These are phyloP conservation scores for Tulasnella sp. DNA, from an alignment of 768 basidiomycete genomes.

Conservation along the genomic window DNA sequence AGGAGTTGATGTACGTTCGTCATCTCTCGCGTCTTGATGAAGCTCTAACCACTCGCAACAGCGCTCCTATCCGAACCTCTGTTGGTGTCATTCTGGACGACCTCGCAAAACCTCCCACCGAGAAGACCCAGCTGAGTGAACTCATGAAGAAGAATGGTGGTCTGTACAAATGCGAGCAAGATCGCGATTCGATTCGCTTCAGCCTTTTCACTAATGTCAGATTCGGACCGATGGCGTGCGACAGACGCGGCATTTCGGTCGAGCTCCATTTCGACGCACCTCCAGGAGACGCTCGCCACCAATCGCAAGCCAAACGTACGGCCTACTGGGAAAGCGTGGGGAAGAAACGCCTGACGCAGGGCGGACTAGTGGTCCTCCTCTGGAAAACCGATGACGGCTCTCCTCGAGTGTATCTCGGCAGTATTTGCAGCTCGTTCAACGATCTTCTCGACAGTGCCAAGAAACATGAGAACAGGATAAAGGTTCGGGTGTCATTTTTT, in stretches of 20 bases:
- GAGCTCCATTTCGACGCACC: conserved; percentile 57
- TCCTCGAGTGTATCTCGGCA: conserved; percentile 55
- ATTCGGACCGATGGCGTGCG: conserved; percentile 25
- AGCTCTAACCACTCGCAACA: conserved; percentile 40
- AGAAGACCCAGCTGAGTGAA: conserved; percentile 29
- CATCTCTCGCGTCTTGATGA: neutral
- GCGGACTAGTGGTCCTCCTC: conserved; percentile 63
- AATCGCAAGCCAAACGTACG: conserved; percentile 47
- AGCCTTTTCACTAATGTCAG: conserved; percentile 39
- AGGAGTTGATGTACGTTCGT: conserved; percentile 63
- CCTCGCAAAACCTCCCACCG: conserved; percentile 39
- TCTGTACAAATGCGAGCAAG: conserved; percentile 35
- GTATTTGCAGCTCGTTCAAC: conserved; percentile 49
- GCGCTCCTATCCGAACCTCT: conserved; percentile 58
- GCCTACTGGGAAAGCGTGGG: conserved; percentile 66
- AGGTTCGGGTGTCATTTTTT: conserved; percentile 63
- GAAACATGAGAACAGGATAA: conserved; percentile 44
- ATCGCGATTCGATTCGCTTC: conserved; percentile 35
- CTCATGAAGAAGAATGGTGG: conserved; percentile 39
- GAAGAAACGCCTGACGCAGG: conserved; percentile 61
- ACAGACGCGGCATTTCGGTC: conserved; percentile 54
- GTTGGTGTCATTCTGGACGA: conserved; percentile 57
- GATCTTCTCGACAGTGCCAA: conserved; percentile 56
- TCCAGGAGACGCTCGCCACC: conserved; percentile 57
- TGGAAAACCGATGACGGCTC: neutral